phyloP scores from a whole-genome alignment of 805 yeast genomes.

The Wilhelminamyces savonicus region DNA sequence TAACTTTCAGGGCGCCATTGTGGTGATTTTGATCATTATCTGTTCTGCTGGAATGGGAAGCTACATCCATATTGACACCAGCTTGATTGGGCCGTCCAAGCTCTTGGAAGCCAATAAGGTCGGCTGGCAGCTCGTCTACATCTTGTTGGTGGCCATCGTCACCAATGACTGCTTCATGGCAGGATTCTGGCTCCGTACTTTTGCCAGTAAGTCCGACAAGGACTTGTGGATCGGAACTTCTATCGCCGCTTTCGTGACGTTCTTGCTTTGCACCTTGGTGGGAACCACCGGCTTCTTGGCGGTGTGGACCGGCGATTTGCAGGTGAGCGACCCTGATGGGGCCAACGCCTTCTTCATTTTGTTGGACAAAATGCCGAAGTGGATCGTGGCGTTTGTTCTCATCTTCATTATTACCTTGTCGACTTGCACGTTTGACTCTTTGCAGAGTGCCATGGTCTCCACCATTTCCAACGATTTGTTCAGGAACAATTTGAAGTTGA shows the following conservation, averaged over 20 bases:
- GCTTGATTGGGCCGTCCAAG: conserved; percentile 59
- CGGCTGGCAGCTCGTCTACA: conserved; percentile 88
- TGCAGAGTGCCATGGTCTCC: conserved; percentile 84
- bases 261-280: conserved; percentile 58
- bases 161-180: conserved; percentile 88
- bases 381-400: conserved; percentile 81
- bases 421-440: conserved; percentile 83
- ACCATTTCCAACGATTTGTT: conserved; percentile 85
- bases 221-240: conserved; percentile 73
- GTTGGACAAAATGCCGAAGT: conserved; percentile 66
- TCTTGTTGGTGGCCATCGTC: conserved; percentile 77
- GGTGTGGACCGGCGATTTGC: conserved; percentile 78
- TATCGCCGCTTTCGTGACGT: conserved; percentile 64
- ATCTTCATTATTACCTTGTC: conserved; percentile 70
- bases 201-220: conserved; percentile 73
- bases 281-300: conserved; percentile 85
- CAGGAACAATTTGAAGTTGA: conserved; percentile 66
- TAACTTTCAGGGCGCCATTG: conserved; percentile 73
- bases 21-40: conserved; percentile 58
- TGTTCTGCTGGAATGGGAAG: conserved; percentile 77
- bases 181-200: conserved; percentile 92
- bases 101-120: conserved; percentile 59
- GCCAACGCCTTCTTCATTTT: conserved; percentile 67
- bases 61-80: conserved; percentile 56
- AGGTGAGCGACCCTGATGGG: conserved; percentile 49